Percentiles rank a stretch among this genome's conserved stretches.
Conservation (phyloP, 495 filamentous ascomycete species). For the Penicillium diatomitis region DNA sequence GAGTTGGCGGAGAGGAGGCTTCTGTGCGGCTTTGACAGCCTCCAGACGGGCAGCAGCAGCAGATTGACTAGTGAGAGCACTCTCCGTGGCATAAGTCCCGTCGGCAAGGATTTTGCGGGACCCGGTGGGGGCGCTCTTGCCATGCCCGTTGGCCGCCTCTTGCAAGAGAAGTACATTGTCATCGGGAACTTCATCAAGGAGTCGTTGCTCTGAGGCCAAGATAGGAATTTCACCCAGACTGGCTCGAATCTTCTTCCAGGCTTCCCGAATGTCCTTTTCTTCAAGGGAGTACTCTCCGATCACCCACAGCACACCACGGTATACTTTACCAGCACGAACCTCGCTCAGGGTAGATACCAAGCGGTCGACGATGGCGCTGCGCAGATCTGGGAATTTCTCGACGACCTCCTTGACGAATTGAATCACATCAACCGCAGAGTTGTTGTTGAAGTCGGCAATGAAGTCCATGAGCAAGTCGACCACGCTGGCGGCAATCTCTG, state of each 20-base stretch:
- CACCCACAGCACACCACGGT: slow-evolving; percentile 94
- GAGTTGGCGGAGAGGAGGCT: slow-evolving; percentile 88
- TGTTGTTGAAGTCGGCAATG: slow-evolving; percentile 96
- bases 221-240: slow-evolving; percentile 98
- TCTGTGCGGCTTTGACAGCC: slow-evolving; percentile 93
- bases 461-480: slow-evolving; percentile 99
- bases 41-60: slow-evolving; percentile 84
- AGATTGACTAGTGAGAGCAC: slow-evolving; percentile 85
- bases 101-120: slow-evolving; percentile 91
- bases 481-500: slow-evolving; percentile 92
- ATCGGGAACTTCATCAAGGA: slow-evolving; percentile 73
- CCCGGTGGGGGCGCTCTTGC: slow-evolving; percentile 69
- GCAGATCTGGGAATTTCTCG: slow-evolving; percentile 90
- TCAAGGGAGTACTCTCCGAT: slow-evolving; percentile 95
- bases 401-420: slow-evolving; percentile 98
- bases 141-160: slow-evolving; percentile 75
- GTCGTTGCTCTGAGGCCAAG: slow-evolving; percentile 84
- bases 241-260: slow-evolving; percentile 91
- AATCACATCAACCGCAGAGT: slow-evolving; percentile 94
- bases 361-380: slow-evolving; percentile 75
- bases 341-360: slow-evolving; percentile 87
- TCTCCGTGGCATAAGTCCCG: slow-evolving; percentile 96
- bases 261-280: slow-evolving; percentile 86
- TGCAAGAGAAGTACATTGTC: slow-evolving; percentile 47
- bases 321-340: slow-evolving; percentile 94